Evolutionary conservation across 768 basidiomycete genomes (phyloP).

Genomic region (Bullera alba): DNA sequence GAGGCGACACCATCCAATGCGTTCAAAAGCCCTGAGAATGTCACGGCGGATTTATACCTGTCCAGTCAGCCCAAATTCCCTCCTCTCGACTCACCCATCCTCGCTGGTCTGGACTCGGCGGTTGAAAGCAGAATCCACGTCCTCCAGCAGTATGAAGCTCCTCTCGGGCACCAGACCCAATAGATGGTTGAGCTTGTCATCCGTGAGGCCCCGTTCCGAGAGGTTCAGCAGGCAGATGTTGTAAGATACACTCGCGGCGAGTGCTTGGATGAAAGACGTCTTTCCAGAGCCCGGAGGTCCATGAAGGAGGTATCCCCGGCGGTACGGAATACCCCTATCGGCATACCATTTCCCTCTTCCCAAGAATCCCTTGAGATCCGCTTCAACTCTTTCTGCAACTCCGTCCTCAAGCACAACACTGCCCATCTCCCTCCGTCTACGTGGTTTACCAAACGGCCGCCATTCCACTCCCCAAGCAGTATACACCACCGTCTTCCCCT

Average conservation of each 20-base stretch:
- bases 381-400: conserved; percentile 73
- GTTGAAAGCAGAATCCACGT: conserved; percentile 94
- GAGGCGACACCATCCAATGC: conserved; percentile 96
- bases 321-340: conserved; percentile 94
- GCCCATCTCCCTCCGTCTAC: conserved; percentile 72
- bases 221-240: conserved; percentile 95
- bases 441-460: conserved; percentile 88
- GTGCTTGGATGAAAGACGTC: conserved; percentile 95
- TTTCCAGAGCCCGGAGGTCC: conserved; percentile 98
- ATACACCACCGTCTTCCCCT: conserved; percentile 91
- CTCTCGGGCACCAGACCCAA: conserved; percentile 87
- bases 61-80: not conserved
- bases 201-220: conserved; percentile 88
- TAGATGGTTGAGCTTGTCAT: conserved; percentile 91
- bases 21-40: conserved; percentile 95
- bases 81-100: conserved; percentile 64
- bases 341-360: conserved; percentile 86
- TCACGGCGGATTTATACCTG: conserved; percentile 89
- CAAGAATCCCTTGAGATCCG: conserved; percentile 75
- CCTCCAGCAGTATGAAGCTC: conserved; percentile 91
- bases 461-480: conserved; percentile 97
- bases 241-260: conserved; percentile 84
- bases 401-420: conserved; percentile 83
- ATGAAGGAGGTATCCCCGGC: conserved; percentile 87
- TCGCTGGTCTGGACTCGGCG: conserved; percentile 82